Percentiles rank a stretch among this genome's conserved stretches.
phyloP scores from a whole-genome alignment of 2,329 filamentous ascomycete species.

The Cordyceps cateniannulata region DNA sequence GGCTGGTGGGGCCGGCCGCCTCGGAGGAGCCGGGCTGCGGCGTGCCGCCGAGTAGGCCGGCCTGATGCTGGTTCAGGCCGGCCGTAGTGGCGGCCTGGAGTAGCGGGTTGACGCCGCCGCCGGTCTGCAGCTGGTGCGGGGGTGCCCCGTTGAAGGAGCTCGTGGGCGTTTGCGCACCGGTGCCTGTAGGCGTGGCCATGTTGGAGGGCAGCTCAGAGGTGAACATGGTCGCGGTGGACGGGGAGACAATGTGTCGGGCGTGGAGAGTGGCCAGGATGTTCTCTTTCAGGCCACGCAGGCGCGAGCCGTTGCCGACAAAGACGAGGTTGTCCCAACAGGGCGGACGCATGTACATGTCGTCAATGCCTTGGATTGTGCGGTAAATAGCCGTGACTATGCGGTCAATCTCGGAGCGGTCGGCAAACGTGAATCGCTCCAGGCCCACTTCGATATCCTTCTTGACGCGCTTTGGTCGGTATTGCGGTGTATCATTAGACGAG shows the following conservation, averaged over 20 bases:
- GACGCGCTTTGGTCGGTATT: constrained; percentile 48
- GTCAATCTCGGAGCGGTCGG: constrained; percentile 67
- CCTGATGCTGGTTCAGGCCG: constrained; percentile 34
- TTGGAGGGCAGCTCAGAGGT: constrained; percentile 94
- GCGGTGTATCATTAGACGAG: constrained; percentile 23
- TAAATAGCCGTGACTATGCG: constrained; percentile 80
- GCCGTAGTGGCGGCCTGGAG: constrained; percentile 84
- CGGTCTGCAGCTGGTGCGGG: constrained; percentile 43
- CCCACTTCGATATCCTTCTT: constrained; percentile 70
- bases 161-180: constrained; percentile 85
- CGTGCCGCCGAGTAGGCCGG: constrained; percentile 23
- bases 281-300: constrained; percentile 74
- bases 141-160: constrained; percentile 47
- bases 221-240: constrained; percentile 91
- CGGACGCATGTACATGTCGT: constrained; percentile 77
- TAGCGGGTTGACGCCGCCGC: constrained; percentile 70
- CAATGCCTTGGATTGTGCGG: constrained; percentile 72
- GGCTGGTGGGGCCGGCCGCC: constrained; percentile 25
- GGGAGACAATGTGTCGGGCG: constrained; percentile 82
- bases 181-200: constrained; percentile 83
- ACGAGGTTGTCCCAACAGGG: constrained; percentile 89
- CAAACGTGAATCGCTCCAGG: constrained; percentile 65
- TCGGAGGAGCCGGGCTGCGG: constrained; percentile 35
- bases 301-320: constrained; percentile 81
- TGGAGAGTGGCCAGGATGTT: constrained; percentile 75